Evolutionary conservation across 108 stramenopile species (phyloP), one percentile per base, ranked within the genome.

Genomic region (Skeletonema marinoi): DNA sequence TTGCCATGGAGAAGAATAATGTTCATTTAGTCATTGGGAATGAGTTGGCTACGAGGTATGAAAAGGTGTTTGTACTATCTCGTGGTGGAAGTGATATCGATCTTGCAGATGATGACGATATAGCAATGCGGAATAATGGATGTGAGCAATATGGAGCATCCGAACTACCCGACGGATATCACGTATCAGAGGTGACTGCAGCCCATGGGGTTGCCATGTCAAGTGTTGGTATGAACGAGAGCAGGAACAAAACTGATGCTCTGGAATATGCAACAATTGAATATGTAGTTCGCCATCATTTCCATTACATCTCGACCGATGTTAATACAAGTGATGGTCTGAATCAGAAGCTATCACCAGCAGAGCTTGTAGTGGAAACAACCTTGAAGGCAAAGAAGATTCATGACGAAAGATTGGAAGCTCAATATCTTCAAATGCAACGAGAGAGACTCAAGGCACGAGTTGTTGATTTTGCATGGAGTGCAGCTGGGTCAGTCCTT

Each of bases 11-110:
- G 67, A 88, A 81, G 54, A 97, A 98, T 76, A 91, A 89, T 65
- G 93, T 97, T 66, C 96, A 99, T 70, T 76, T 97, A 72, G 99
- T 99, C 6, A 89, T 99, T 71, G 99, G 97, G 7, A 99, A 99
- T 85, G 70, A 95, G 48, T 85, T 99, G 73, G 65, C 88, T 42
- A 92, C 90, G 25, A 89, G 98, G 41, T 85, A 98, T 78, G 79
- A 96, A 38, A 89, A 89, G 69, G 94, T 97, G 44, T 89, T 75
- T 58, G 74, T 93, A 21, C 70, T 93, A 69, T 74, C 78, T 31
- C 90, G 73, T 16, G 35, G 74, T 29, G 68, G 73, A 12, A 60
- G 36, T 19, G 33, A 66, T 33, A 13, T 32, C 42, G 38, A 73
- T 32, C 25, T 72, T 16, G 46, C 38, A 5, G 73, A 75, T 19